Evolutionary conservation across 768 basidiomycete species (phyloP), one percentile per base, ranked within the genome.

Genomic region (Tulasnella sp.): DNA sequence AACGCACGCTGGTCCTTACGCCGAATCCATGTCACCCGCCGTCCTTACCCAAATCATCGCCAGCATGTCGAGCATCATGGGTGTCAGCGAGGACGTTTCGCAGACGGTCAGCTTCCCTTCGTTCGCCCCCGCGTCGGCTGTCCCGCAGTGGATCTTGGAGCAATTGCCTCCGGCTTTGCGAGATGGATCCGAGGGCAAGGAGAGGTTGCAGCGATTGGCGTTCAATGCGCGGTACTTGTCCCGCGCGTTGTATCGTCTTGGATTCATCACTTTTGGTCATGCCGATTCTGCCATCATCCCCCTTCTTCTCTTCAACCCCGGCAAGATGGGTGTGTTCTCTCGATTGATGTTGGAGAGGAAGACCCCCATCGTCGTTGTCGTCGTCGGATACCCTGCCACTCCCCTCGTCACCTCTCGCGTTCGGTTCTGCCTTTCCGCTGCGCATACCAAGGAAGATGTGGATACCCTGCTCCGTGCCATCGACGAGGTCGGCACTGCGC

Each of bases 1-100:
- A 67, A 93, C 93, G 1, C 91, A 97, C 82, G 89, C 93, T 0
- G 91, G 92, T 39, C 82, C 89, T 29, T 98, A 99, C 81, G 92
- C 94, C 3, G 97, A 99, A 83, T 84, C 93, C 0, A 96, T 97
- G 88, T 84, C 93, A 0, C 97, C 97, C 0, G 88, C 95, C 0
- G 94, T 99, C 69, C 86, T 97, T 38, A 93, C 92, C 22, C 97
- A 99, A 83, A 86, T 99, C 80, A 84, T 96, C 71, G 89, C 97
- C 2, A 92, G 92, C 78, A 97, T 97, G 93, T 93, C 91, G 0
- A 94, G 93, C 79, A 98, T 99, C 84, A 98, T 98, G 96, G 97
- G 97, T 37, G 83, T 85, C 71, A 81, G 83, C 7, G 36, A 72
- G 36, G 76, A 72, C 8, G 29, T 42, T 22, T 37, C 83, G 83